A percentile compares a stretch with the other conserved stretches of the same genome.
phyloP scores from a whole-genome alignment of 768 basidiomycete species.

The Lentinula boryana region DNA sequence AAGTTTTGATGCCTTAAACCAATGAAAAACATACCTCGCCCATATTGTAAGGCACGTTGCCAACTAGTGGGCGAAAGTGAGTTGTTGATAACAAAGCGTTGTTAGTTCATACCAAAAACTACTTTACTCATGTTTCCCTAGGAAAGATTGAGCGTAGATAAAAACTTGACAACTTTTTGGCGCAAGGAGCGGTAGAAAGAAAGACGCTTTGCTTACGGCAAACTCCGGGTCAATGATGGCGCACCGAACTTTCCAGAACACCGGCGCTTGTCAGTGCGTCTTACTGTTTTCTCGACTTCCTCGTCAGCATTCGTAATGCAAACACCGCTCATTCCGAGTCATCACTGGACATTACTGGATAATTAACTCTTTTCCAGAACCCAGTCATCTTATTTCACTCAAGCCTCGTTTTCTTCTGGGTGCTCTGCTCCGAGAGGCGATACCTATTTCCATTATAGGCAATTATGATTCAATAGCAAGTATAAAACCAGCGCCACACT shows the following conservation, averaged over 20 bases:
- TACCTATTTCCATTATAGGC: background rate
- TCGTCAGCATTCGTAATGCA: background rate
- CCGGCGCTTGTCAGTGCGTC: background rate
- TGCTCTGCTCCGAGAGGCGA: background rate
- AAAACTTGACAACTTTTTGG: background rate
- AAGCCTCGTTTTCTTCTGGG: background rate
- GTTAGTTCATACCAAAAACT: constrained; percentile 52
- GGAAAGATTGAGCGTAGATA: background rate
- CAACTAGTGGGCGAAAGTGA: constrained; percentile 40
- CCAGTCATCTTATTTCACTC: no score
- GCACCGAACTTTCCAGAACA: background rate
- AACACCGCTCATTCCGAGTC: no score
- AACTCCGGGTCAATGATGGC: background rate
- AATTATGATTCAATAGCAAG: background rate
- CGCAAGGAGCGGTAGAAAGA: background rate
- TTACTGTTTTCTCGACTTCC: background rate
- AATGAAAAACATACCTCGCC: constrained; percentile 47
- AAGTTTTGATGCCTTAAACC: constrained; percentile 6
- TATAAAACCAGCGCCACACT: background rate
- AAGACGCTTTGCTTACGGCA: background rate
- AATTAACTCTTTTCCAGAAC: no score
- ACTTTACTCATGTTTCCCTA: constrained; percentile 53
- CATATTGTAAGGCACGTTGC: constrained; percentile 90
- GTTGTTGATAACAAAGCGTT: background rate
- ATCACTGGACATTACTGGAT: no score